These are phyloP conservation scores for Eucalyptus polyanthemos DNA, from an alignment of 345 rosid species.

Conservation along the genomic window DNA sequence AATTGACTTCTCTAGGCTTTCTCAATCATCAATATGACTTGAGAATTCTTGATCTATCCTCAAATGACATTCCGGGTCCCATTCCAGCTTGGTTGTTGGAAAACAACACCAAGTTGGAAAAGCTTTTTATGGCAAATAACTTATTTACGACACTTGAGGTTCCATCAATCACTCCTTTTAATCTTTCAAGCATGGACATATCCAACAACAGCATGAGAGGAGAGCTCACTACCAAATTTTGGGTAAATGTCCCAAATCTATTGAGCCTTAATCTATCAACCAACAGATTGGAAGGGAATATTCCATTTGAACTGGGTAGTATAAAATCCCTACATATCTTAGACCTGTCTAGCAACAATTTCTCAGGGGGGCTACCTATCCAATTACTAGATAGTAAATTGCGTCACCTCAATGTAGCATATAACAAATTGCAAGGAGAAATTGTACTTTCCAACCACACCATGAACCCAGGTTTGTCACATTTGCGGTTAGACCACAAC, in stretches of 20 bases:
- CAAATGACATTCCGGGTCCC: background rate
- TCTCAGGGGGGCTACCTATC: background rate
- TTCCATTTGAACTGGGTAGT: background rate
- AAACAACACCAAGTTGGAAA: background rate
- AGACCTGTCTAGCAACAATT: background rate
- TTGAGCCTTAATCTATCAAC: accelerated
- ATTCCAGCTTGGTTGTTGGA: background rate
- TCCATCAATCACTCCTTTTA: no score
- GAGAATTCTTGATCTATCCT: accelerated
- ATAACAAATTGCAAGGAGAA: background rate
- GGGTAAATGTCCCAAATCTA: background rate
- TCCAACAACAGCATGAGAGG: background rate
- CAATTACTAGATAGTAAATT: background rate
- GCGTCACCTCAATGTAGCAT: accelerated
- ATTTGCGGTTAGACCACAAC: background rate
- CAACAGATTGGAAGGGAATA: background rate
- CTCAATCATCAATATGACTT: background rate
- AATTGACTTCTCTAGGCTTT: background rate
- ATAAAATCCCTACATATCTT: accelerated
- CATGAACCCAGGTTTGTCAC: accelerated
- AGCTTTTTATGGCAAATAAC: no score
- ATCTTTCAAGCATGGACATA: accelerated
- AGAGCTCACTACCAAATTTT: background rate
- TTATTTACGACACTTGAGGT: accelerated
- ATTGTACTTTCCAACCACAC: accelerated